Evolutionary conservation across 257 asterid genomes (phyloP), one percentile per base, ranked within the genome.

Genomic region (Cruciata laevipes): DNA sequence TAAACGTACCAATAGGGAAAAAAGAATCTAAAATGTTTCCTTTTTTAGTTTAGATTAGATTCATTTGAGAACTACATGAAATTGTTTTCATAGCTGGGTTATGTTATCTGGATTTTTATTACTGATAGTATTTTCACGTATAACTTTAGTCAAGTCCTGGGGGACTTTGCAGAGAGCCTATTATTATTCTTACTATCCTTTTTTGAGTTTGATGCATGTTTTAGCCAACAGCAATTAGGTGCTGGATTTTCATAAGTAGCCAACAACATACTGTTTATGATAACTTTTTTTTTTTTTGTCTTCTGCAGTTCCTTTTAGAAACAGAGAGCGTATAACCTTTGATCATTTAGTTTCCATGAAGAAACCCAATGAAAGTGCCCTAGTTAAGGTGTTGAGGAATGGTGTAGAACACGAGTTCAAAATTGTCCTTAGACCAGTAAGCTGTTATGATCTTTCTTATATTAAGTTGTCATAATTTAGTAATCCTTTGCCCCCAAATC

Each of bases 321-420:
- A 93, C 77, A 83, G 97, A 83, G 99, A 93, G 83, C 83, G 99
- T 32, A 93, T 93, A 74, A 79, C 97, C 68, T 85, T 90, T 78
- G 99, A 93, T 78, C 99, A 93, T 77, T 84, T 93, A 69, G 97
- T 93, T 71, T 86, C 99, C 55, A 93, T 93, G 99, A 93, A 93
- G 96, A 93, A 90, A 79, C 97, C 95, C 65, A 81, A 90, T 72
- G 97, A 93, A 67, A 86, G 88, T 71, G 95, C 97, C 67, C 80
- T 59, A 81, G 73, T 93, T 66, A 85, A 75, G 76, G 95, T 90
- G 61, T 63, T 86, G 77, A 85, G 99, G 82, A 82, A 79, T 72
- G 94, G 99, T 31, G 76, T 84, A 81, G 92, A 81, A 78, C 92
- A 77, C 18, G 90, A 85, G 70, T 81, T 90, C 77, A 72, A 71